Conservation (phyloP, 2,329 filamentous ascomycete genomes). For the Claviceps humidiphila region DNA sequence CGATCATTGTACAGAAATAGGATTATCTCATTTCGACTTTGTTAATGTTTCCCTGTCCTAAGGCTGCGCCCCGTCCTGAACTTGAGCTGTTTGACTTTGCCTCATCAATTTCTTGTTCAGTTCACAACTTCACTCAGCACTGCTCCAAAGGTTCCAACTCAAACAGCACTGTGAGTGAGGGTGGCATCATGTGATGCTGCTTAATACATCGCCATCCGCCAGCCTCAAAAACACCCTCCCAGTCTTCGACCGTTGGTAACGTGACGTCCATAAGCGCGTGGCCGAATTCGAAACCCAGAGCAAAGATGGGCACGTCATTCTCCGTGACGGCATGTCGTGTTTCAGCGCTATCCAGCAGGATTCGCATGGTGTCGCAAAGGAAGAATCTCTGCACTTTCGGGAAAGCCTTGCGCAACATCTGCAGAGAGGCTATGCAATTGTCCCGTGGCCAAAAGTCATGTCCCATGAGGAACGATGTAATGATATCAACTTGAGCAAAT, state of each 20-base stretch:
- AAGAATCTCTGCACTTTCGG: slow-evolving; percentile 7
- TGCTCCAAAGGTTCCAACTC: not conserved
- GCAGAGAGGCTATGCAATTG: slow-evolving; percentile 6
- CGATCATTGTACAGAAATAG: no score
- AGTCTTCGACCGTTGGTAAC: slow-evolving; percentile 8
- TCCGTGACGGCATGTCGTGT: not conserved
- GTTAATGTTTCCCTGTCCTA: no score
- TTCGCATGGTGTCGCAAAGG: slow-evolving; percentile 3
- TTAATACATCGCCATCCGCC: slow-evolving; percentile 7
- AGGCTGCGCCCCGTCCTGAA: no score
- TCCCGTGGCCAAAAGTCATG: slow-evolving; percentile 11
- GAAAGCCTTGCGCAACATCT: slow-evolving; percentile 4
- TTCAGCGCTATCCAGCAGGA: not conserved
- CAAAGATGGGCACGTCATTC: slow-evolving; percentile 7
- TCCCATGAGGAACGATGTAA: slow-evolving; percentile 10
- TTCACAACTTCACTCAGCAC: no score
- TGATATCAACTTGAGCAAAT: slow-evolving; percentile 8
- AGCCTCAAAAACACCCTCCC: slow-evolving; percentile 7
- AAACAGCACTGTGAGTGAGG: not conserved
- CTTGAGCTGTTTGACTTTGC: no score
- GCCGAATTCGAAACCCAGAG: slow-evolving; percentile 7
- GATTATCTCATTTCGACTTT: no score
- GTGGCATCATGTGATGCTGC: slow-evolving; percentile 1
- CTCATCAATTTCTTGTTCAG: not conserved
- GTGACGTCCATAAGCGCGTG: slow-evolving; percentile 9